Percentiles rank a stretch among this genome's conserved stretches.
Evolutionary conservation across 352 stramenopile genomes (phyloP).

Genomic region (Globisporangium nodosum): DNA sequence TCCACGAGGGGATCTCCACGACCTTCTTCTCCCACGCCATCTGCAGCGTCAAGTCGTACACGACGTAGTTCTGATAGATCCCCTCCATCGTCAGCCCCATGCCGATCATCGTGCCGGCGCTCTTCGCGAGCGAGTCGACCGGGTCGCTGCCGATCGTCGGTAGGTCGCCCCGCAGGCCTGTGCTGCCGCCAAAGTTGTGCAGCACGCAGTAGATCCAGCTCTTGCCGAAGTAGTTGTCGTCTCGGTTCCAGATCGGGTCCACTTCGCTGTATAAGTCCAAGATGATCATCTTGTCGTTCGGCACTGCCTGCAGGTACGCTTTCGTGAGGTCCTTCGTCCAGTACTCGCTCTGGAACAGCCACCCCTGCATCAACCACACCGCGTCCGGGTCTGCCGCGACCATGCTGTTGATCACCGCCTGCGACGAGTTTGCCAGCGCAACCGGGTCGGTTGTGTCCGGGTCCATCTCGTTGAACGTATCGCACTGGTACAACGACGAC

Average conservation of each 20-base stretch:
- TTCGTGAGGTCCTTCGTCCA: constrained; percentile 61
- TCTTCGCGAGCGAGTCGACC: constrained; percentile 30
- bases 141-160: constrained; percentile 50
- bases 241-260: constrained; percentile 58
- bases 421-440: constrained; percentile 44
- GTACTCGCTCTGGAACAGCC: constrained; percentile 70
- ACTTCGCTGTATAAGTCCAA: constrained; percentile 81
- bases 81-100: constrained; percentile 81
- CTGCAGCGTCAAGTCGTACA: constrained; percentile 73
- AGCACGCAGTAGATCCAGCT: constrained; percentile 84
- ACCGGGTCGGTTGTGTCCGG: constrained; percentile 49
- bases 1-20: constrained; percentile 38
- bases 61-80: constrained; percentile 85
- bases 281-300: constrained; percentile 69
- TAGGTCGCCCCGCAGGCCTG: constrained; percentile 69
- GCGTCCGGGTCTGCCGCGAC: constrained; percentile 54
- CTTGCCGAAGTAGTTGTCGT: constrained; percentile 79
- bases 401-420: constrained; percentile 75
- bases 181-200: constrained; percentile 81
- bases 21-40: constrained; percentile 57
- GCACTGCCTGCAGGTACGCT: constrained; percentile 45
- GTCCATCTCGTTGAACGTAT: constrained; percentile 85
- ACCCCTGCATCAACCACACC: constrained; percentile 83
- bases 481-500: constrained; percentile 73
- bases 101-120: constrained; percentile 66